Evolutionary conservation across 441 rosid genomes (phyloP).

Genomic region (Corymbia citriodora): DNA sequence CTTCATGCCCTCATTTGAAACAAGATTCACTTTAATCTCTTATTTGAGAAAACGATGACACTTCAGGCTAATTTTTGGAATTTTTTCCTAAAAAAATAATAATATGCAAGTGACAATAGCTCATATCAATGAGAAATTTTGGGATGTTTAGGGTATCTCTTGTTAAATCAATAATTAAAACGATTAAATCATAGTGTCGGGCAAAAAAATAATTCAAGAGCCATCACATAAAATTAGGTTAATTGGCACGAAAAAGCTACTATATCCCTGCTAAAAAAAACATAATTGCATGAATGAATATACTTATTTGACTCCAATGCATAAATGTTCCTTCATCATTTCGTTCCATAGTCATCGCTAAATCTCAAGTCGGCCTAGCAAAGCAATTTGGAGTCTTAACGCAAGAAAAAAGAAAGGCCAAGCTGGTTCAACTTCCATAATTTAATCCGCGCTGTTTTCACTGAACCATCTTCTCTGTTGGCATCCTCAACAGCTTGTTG

Average conservation of each 20-base stretch:
- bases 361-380: background rate
- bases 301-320: background rate
- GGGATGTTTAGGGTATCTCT: background rate
- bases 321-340: background rate
- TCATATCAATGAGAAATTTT: background rate
- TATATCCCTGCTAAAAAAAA: background rate
- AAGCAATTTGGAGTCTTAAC: background rate
- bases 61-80: no score
- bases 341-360: background rate
- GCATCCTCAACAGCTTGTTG: background rate
- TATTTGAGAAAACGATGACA: no score
- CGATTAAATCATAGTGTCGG: background rate
- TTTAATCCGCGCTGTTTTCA: background rate
- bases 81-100: background rate
- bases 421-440: background rate
- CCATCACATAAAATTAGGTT: background rate
- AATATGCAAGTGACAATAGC: background rate
- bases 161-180: background rate
- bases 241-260: background rate
- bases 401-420: background rate
- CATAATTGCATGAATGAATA: background rate
- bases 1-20: no score
- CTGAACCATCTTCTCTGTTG: background rate
- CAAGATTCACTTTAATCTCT: no score
- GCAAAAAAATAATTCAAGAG: background rate